Percentiles rank a stretch among this genome's conserved stretches.
These are phyloP conservation scores for Pestalotiopsis sp. DNA, from an alignment of 2,329 filamentous ascomycete species.

Conservation along the genomic window DNA sequence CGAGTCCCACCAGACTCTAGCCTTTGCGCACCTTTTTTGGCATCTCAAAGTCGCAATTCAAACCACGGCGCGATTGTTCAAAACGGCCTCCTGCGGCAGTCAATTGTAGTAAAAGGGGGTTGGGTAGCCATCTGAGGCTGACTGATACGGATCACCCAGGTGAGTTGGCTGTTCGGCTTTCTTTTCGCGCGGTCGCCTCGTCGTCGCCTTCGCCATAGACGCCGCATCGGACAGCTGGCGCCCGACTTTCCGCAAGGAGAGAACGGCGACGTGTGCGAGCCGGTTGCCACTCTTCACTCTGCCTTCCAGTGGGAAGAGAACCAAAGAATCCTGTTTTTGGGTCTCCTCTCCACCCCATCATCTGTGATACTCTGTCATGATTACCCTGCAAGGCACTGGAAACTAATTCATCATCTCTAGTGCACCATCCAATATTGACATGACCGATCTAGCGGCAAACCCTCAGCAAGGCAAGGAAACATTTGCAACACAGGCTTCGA, in stretches of 20 bases:
- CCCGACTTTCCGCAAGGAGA: background rate
- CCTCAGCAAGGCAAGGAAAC: conserved; percentile 26
- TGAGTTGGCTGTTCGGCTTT: conserved; percentile 19
- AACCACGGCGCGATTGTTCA: conserved; percentile 20
- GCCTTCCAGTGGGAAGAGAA: background rate
- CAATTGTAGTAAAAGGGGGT: conserved; percentile 28
- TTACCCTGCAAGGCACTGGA: background rate
- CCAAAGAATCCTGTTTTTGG: background rate
- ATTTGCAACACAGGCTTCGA: conserved; percentile 20
- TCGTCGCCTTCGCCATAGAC: background rate
- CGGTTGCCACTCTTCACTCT: background rate
- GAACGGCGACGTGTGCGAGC: background rate
- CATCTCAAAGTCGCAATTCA: conserved; percentile 8
- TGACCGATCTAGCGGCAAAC: background rate
- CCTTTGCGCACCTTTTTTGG: background rate
- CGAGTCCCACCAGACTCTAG: background rate
- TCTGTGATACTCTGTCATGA: background rate
- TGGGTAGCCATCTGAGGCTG: conserved; percentile 27
- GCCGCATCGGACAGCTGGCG: background rate
- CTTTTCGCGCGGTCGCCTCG: conserved; percentile 2
- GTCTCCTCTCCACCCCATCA: background rate
- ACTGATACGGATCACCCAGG: conserved; percentile 22
- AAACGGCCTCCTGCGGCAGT: conserved; percentile 22
- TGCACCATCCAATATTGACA: background rate
- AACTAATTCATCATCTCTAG: background rate